Evolutionary conservation across 148 eudicot genomes (phyloP), one percentile per base, ranked within the genome.

Genomic region (Dianthus caryophyllus): DNA sequence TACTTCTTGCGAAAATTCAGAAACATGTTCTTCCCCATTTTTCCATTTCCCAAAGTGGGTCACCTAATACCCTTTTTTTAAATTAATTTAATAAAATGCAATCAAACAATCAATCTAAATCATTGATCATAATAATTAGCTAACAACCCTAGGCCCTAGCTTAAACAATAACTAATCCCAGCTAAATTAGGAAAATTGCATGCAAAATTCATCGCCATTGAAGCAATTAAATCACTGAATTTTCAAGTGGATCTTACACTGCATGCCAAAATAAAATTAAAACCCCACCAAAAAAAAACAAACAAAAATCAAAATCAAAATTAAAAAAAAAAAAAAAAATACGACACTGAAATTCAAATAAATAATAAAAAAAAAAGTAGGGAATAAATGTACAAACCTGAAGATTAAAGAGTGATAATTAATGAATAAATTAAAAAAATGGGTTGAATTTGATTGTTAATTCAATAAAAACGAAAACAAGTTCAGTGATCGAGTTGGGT

Each of bases 341-440:
- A 41, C 11, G 11, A 49, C 2, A 20, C 16, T 13, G 61, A 20
- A 33, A 8, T 17, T 2, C 18, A 18, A 46, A 21, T 24, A 27
- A 16, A 30, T 33, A 33, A 58, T 22, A 5, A 49, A 26, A 1
- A 20, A 64, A 51, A 26, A 5, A 13, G 21, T 27, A 9, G 15
- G 25, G 16, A 7, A 48, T 41, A 49, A 50, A 33, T 24, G 17
- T 65, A 65, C 65, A 15, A 64, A 78, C 77, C 77, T 73, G 39
- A 33, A 65, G 58, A 67, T 52, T 72, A 21, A 21, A 24, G 21
- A 16, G 48, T 12, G 4, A 56, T 15, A 56, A 27, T 29, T 56
- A 29, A 27, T 13, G 20, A 2, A 21, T 52, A 6, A 52, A 21
- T 22, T 21, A 52, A 10, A 16, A 1, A 30, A 57, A 57, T 17